Percentiles rank a stretch among this genome's conserved stretches.
These are phyloP conservation scores for Withania somnifera DNA, from an alignment of 305 asterid species.

Conservation along the genomic window DNA sequence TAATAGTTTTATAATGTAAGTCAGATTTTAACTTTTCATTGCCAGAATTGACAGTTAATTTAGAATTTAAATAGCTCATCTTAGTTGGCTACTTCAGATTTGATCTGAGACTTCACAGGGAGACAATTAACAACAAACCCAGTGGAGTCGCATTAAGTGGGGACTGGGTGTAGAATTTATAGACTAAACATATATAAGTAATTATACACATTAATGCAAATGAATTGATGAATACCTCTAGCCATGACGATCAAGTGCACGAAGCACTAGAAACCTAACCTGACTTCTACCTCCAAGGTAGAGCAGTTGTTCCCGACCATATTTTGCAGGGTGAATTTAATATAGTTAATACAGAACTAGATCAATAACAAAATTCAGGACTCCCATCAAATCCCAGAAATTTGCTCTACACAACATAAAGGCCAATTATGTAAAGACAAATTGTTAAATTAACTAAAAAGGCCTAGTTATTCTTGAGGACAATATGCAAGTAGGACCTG, in stretches of 20 bases:
- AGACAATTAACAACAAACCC: no score
- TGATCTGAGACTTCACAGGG: not conserved
- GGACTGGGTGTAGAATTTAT: no score
- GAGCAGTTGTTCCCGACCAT: no score
- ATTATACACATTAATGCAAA: no score
- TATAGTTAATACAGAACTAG: not conserved
- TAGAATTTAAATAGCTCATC: constrained; percentile 3
- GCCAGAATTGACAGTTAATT: not conserved
- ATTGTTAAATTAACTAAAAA: no score
- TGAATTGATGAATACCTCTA: no score
- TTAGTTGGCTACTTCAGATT: constrained; percentile 1
- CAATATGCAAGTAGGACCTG: not conserved
- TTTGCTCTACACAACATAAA: not conserved
- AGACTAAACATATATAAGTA: no score
- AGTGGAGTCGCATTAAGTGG: no score
- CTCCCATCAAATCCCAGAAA: not conserved
- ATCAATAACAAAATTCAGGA: not conserved
- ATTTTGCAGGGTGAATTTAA: not conserved
- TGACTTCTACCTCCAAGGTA: no score
- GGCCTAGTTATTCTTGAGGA: no score
- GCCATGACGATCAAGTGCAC: no score
- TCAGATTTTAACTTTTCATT: not conserved
- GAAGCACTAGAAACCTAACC: no score
- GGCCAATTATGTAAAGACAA: not conserved
- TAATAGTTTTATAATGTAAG: not conserved